Conservation (phyloP, 2,329 filamentous ascomycete genomes). For the Colletotrichum sp. region DNA sequence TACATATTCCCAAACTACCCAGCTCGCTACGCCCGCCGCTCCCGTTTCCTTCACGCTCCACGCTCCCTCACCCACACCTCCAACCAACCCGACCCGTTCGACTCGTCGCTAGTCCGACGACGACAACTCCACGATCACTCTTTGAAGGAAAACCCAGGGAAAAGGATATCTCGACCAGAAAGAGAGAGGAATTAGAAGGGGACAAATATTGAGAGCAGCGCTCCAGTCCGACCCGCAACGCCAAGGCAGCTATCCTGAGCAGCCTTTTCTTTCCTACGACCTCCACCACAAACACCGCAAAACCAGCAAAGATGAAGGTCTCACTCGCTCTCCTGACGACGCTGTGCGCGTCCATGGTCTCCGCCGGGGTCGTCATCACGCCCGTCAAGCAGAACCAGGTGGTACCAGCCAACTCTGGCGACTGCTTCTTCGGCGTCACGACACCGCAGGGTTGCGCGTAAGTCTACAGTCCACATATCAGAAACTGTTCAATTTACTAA, state of each 20-base stretch:
- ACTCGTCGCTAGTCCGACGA: constrained; percentile 13
- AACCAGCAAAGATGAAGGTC: constrained; percentile 45
- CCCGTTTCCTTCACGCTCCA: not conserved
- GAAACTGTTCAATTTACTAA: fast-evolving
- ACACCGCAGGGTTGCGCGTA: constrained; percentile 65
- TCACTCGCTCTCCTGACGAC: constrained; percentile 43
- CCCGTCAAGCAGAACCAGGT: constrained; percentile 57
- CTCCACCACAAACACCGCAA: not conserved
- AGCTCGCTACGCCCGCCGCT: fast-evolving
- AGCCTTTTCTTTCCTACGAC: not conserved
- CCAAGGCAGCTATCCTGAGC: constrained; percentile 6
- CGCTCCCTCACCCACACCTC: not conserved
- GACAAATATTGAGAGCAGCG: not conserved
- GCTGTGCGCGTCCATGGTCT: constrained; percentile 49
- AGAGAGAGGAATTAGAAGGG: constrained; percentile 1
- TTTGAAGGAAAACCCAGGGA: not conserved
- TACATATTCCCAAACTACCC: not conserved
- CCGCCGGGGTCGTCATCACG: constrained; percentile 61
- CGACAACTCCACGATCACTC: not conserved
- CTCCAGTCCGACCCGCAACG: not conserved
- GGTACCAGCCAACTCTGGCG: constrained; percentile 45
- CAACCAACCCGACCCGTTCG: not conserved
- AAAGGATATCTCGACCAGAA: not conserved
- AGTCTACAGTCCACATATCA: constrained; percentile 25
- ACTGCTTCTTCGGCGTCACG: constrained; percentile 62